A percentile compares a stretch with the other conserved stretches of the same genome.
Conservation (phyloP, 1,139 yeast species). For the Debaryomycetaceae sp. region DNA sequence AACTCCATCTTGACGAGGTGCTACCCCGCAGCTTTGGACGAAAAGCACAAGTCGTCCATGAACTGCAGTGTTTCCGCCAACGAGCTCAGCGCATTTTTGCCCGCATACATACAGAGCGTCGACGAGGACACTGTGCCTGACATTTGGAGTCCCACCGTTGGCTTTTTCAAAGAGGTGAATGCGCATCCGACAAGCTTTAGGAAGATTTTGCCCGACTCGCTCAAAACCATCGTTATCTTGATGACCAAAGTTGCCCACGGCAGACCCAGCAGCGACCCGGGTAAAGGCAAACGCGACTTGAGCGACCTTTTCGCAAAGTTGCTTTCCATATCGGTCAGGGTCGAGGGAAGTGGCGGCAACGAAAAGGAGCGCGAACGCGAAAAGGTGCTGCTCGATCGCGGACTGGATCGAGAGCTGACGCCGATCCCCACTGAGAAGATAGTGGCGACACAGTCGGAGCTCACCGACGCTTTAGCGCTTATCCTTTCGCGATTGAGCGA, state of each 20-base stretch:
- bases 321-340: conserved; percentile 27
- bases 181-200: conserved; percentile 47
- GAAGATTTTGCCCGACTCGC: conserved; percentile 45
- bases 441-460: conserved; percentile 27
- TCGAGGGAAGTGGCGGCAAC: conserved; percentile 5
- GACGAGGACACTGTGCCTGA: conserved; percentile 78
- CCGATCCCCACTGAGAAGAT: conserved; percentile 4
- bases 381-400: conserved; percentile 7
- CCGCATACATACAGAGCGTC: conserved; percentile 56
- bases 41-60: conserved; percentile 37
- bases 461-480: conserved; percentile 29
- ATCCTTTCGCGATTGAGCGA: conserved; percentile 38
- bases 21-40: conserved; percentile 27
- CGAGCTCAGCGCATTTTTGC: conserved; percentile 47
- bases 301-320: conserved; percentile 59
- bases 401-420: conserved; percentile 1
- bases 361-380: conserved; percentile 12
- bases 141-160: conserved; percentile 55
- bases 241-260: conserved; percentile 58
- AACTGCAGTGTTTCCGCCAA: conserved; percentile 38
- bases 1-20: conserved; percentile 45
- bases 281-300: conserved; percentile 62
- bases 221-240: conserved; percentile 47
- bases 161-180: conserved; percentile 56
- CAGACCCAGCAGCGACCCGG: too few species aligned